phyloP scores from a whole-genome alignment of 1,284 basidiomycete species.

The Dichomitus squalens region DNA sequence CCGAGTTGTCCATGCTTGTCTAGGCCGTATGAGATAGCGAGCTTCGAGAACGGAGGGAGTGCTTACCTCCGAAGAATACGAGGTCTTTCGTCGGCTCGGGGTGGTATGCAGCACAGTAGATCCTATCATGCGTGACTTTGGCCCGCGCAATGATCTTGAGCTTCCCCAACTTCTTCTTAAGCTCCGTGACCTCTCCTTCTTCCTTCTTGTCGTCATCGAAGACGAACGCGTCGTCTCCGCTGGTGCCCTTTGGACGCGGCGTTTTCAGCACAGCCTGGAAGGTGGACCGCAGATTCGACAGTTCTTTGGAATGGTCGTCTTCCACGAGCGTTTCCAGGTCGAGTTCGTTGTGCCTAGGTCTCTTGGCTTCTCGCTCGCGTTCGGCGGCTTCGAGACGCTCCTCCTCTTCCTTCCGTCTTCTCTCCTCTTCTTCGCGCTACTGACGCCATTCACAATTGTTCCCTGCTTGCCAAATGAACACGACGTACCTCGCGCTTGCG shows the following conservation, averaged over 20 bases:
- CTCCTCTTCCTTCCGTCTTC: conserved; percentile 55
- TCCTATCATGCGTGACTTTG: conserved; percentile 71
- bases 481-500: conserved; percentile 61
- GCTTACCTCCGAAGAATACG: conserved; percentile 75
- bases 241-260: conserved; percentile 41
- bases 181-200: conserved; percentile 46
- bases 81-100: conserved; percentile 80
- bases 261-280: conserved; percentile 44
- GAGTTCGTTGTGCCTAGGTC: conserved; percentile 67
- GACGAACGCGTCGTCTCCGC: conserved; percentile 51
- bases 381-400: conserved; percentile 63
- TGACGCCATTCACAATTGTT: conserved; percentile 11
- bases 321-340: conserved; percentile 57
- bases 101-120: conserved; percentile 78
- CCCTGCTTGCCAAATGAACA: neutral
- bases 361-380: conserved; percentile 57
- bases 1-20: conserved; percentile 81
- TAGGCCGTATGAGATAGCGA: conserved; percentile 27
- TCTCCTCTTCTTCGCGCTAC: conserved; percentile 50
- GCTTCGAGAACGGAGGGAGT: neutral
- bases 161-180: conserved; percentile 54
- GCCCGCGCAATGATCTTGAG: conserved; percentile 70
- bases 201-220: conserved; percentile 47
- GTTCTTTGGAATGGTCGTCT: conserved; percentile 47
- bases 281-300: conserved; percentile 44